Base-by-base conservation (phyloP, 2,329 filamentous ascomycete species). In the Mollisia scopiformis region DNA sequence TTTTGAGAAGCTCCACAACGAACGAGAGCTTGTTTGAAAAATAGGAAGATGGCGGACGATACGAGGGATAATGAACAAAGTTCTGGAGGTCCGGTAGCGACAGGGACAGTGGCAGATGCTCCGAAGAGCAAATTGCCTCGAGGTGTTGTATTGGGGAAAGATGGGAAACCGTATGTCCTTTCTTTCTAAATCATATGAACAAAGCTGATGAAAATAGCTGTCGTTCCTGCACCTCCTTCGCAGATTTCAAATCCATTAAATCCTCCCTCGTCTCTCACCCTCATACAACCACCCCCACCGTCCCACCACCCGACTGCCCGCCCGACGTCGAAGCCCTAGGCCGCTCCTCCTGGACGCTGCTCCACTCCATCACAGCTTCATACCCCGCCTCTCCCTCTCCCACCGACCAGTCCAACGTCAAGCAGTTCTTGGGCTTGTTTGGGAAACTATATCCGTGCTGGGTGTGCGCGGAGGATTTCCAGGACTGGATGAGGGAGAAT, bases 381-480 rank as follows among this genome's bases (percentile, higher is more conserved):
- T 99, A 98, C 75, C 95, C 95, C 1, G 80, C 83, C 7, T 76
- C 74, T 7, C 92, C 95, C 0, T 85, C 88, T 0, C 75, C 80
- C 0, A 75, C 80, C 10, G 86, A 97, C 69, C 92, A 97, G 74
- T 78, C 79, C 30, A 90, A 97, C 69, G 89, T 96, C 68, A 81
- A 82, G 58, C 82, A 85, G 55, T 98, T 99, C 77, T 82, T 99
- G 69, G 79, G 80, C 25, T 81, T 93, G 2, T 96, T 99, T 75
- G 88, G 91, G 27, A 90, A 89, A 68, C 77, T 98, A 21, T 99
- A 99, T 73, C 95, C 95, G 3, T 99, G 95, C 80, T 97, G 93
- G 92, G 85, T 90, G 2, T 99, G 95, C 76, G 95, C 93, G 33
- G 90, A 94, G 62, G 94, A 98, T 73, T 97, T 99, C 75, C 89